Percentiles rank a stretch among this genome's conserved stretches.
phyloP scores from a whole-genome alignment of 2,329 filamentous ascomycete genomes.

The Magnaporthales sp. region DNA sequence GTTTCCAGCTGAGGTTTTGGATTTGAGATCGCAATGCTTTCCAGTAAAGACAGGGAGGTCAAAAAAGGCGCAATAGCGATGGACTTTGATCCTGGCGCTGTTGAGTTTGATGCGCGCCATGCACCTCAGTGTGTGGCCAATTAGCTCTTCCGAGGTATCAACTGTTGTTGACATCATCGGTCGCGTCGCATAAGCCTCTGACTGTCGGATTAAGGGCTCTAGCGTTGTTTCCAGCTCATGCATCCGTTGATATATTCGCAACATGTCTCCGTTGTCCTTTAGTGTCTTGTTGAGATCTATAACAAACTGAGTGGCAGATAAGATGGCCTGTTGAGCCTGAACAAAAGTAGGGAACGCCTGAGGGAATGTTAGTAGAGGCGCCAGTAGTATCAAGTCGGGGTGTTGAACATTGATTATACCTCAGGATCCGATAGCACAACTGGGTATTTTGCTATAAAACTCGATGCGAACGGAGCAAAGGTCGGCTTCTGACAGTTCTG shows the following conservation, averaged over 20 bases:
- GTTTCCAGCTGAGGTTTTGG: slow-evolving; percentile 10
- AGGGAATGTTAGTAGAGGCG: slow-evolving; percentile 4
- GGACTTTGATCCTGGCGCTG: slow-evolving; percentile 41
- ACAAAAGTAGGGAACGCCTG: slow-evolving; percentile 35
- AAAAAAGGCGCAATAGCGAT: slow-evolving; percentile 41
- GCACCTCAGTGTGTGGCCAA: slow-evolving; percentile 33
- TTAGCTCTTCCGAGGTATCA: slow-evolving; percentile 27
- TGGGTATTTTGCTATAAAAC: slow-evolving; percentile 35
- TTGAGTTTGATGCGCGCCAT: slow-evolving; percentile 42
- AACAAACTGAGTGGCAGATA: slow-evolving; percentile 37
- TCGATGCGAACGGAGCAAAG: slow-evolving; percentile 31
- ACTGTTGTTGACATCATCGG: slow-evolving; percentile 25
- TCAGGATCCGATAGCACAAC: slow-evolving; percentile 30
- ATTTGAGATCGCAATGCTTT: slow-evolving; percentile 39
- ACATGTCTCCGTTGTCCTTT: slow-evolving; percentile 27
- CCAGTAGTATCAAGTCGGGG: background rate
- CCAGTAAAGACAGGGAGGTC: slow-evolving; percentile 39
- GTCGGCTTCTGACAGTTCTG: slow-evolving; percentile 26
- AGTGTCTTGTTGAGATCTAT: slow-evolving; percentile 35
- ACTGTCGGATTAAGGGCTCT: slow-evolving; percentile 26
- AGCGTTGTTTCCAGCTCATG: slow-evolving; percentile 28
- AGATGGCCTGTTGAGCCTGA: slow-evolving; percentile 37
- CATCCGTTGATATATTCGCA: slow-evolving; percentile 30
- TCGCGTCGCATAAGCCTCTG: slow-evolving; percentile 25
- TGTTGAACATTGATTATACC: slow-evolving; percentile 16